Conservation (phyloP, 345 rosid genomes). For the Camelina hispida region DNA sequence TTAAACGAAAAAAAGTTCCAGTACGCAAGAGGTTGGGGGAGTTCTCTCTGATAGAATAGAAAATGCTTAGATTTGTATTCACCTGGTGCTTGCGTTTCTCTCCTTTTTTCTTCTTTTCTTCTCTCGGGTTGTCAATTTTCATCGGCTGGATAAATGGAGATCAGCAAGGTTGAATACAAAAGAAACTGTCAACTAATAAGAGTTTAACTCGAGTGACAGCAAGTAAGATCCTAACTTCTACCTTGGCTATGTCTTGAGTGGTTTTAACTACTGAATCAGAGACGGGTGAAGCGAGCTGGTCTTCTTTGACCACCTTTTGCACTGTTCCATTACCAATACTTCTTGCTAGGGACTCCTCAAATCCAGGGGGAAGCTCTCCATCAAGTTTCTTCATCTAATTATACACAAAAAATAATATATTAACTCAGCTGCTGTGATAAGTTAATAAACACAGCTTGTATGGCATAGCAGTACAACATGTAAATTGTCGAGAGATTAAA, state of each 20-base stretch:
- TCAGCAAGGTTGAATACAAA: constrained; percentile 20
- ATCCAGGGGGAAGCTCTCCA: constrained; percentile 62
- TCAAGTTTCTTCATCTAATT: constrained; percentile 72
- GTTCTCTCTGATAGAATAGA: neutral
- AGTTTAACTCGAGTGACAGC: neutral
- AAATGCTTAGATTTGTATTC: constrained; percentile 20
- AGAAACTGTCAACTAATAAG: constrained; percentile 10
- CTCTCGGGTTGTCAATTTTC: constrained; percentile 31
- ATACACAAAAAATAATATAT: neutral
- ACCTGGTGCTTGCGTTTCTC: constrained; percentile 64
- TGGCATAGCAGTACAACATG: neutral
- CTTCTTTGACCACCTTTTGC: constrained; percentile 37
- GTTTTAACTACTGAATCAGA: constrained; percentile 36
- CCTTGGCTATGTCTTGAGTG: constrained; percentile 40
- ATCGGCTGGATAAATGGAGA: constrained; percentile 28
- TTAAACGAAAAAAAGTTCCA: neutral
- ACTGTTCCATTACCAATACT: constrained; percentile 38
- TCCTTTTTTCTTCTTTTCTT: constrained; percentile 44
- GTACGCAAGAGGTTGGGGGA: neutral
- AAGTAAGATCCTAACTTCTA: constrained; percentile 30
- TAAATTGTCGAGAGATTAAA: neutral
- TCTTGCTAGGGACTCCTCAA: constrained; percentile 61
- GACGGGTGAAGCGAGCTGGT: constrained; percentile 42
- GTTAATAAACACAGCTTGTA: constrained; percentile 8
- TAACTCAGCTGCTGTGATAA: neutral